Conservation (phyloP, 1,139 yeast genomes). For the Sugiyamaella japonica region DNA sequence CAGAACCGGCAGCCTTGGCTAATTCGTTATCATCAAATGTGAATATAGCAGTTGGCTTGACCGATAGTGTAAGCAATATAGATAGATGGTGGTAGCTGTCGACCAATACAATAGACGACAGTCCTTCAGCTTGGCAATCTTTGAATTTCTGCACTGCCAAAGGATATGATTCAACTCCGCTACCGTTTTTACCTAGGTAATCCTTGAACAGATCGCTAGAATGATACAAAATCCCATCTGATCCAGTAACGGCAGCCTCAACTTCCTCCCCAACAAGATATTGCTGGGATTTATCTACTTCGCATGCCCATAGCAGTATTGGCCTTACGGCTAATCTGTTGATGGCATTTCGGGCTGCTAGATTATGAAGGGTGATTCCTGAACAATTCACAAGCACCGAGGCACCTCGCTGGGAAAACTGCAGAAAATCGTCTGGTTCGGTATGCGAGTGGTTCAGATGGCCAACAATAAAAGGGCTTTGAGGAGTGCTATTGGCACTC, state of each 20-base stretch:
- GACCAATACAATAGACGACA: conserved; percentile 11
- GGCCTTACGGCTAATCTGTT: conserved; percentile 30
- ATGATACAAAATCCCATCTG: conserved; percentile 30
- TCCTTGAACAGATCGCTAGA: conserved; percentile 21
- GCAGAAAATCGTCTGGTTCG: conserved; percentile 32
- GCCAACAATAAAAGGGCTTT: conserved; percentile 27
- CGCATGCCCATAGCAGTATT: conserved; percentile 28
- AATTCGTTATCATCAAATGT: conserved; percentile 11
- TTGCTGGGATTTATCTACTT: conserved; percentile 23
- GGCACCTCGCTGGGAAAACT: conserved; percentile 26
- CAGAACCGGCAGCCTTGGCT: conserved; percentile 3
- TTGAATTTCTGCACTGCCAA: conserved; percentile 9
- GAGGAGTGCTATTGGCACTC: conserved; percentile 7
- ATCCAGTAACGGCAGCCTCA: conserved; percentile 33
- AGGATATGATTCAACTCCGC: neutral
- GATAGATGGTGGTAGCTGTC: conserved; percentile 10
- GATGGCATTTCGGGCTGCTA: conserved; percentile 30
- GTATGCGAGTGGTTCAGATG: conserved; percentile 31
- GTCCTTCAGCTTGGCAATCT: conserved; percentile 13
- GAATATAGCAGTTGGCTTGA: conserved; percentile 16
- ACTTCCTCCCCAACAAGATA: conserved; percentile 32
- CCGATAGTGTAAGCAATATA: conserved; percentile 7
- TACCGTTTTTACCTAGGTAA: conserved; percentile 6
- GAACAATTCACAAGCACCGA: conserved; percentile 28
- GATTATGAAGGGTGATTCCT: conserved; percentile 31